Base-by-base conservation (phyloP, 2,329 filamentous ascomycete species). In the Scedosporium minutisporum region DNA sequence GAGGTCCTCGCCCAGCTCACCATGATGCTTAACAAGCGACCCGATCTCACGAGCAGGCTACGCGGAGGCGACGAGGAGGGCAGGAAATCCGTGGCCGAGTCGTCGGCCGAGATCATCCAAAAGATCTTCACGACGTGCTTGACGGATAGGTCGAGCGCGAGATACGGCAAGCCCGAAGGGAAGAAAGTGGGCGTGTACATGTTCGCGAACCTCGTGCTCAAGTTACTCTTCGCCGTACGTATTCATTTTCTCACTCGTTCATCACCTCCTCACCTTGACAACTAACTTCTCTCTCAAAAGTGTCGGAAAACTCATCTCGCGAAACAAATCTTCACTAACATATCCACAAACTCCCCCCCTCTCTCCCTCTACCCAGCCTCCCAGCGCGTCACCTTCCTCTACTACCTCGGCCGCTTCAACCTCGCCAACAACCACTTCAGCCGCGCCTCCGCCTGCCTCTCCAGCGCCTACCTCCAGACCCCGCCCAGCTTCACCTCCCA, bases 51-150 rank as follows among this genome's bases (percentile, higher is more conserved):
- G 59, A 82, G 85, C 44, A 82, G 86, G 68, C 77, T 92, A n/a
- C 76, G 76, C 65, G 78, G 83, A 14, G 80, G 80, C 7, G 87
- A 86, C 25, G 86, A 87, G 27, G 86, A 88, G 61, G 84, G 87
- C 67, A 85, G 89, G 67, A 92, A 87, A 71, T 85, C 91, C 1
- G 82, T 97, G 48, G 91, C 93, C 10, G 93, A 96, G 73, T 86
- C 88, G 27, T 92, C 92, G 1, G 92, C 91, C 18, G 93, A 97
- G 70, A 89, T 91, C 60, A 89, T 97, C 64, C 89, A 96, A 65
- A 90, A 92, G 71, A 91, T 93, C 23, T 96, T 97, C 71, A 95
- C 91, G 10, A 91, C 91, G 46, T 97, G 93, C 66, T 77, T 96
- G 41, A 92, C 89, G 3, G 92, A 96, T 71, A 84, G 91, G 58